Percentiles rank a stretch among this genome's conserved stretches.
phyloP scores from a whole-genome alignment of 169 alveolate species.

The Eimeria falciformis region DNA sequence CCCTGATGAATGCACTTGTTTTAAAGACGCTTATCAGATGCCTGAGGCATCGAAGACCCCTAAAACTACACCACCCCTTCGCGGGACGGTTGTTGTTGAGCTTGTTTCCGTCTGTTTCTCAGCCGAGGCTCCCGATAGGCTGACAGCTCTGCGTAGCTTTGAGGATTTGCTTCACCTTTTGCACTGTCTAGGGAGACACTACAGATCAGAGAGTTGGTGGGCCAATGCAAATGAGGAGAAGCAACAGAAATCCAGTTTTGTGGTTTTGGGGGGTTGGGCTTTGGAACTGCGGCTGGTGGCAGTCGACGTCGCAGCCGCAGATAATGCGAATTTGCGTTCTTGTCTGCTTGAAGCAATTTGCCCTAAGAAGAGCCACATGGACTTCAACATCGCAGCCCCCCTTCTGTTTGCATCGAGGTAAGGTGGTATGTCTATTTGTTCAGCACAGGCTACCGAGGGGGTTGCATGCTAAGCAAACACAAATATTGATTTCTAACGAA shows the following conservation, averaged over 20 bases:
- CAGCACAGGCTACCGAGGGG: no score
- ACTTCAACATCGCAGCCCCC: slow-evolving; percentile 76
- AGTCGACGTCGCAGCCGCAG: slow-evolving; percentile 61
- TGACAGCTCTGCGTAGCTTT: slow-evolving; percentile 76
- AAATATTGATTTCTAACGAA: no score
- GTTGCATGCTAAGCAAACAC: no score
- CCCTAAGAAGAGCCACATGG: slow-evolving; percentile 76
- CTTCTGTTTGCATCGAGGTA: slow-evolving; percentile 71
- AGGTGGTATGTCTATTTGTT: no score
- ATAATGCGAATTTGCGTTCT: slow-evolving; percentile 10
- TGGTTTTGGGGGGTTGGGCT: slow-evolving; percentile 22
- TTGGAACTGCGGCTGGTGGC: slow-evolving; percentile 73
- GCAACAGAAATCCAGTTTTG: neutral
- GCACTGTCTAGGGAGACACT: slow-evolving; percentile 40
- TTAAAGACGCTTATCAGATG: no score
- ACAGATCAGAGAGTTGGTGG: neutral
- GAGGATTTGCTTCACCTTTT: slow-evolving; percentile 49
- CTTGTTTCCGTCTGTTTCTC: slow-evolving; percentile 67
- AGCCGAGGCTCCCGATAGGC: slow-evolving; percentile 76
- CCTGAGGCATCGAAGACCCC: slow-evolving; percentile 24
- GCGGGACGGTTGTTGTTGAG: slow-evolving; percentile 66
- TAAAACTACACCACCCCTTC: no score
- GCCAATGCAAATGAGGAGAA: neutral
- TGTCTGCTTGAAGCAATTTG: slow-evolving; percentile 36
- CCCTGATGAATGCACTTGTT: no score